Base-by-base conservation (phyloP, 495 filamentous ascomycete genomes). In the Choiromyces venosus region DNA sequence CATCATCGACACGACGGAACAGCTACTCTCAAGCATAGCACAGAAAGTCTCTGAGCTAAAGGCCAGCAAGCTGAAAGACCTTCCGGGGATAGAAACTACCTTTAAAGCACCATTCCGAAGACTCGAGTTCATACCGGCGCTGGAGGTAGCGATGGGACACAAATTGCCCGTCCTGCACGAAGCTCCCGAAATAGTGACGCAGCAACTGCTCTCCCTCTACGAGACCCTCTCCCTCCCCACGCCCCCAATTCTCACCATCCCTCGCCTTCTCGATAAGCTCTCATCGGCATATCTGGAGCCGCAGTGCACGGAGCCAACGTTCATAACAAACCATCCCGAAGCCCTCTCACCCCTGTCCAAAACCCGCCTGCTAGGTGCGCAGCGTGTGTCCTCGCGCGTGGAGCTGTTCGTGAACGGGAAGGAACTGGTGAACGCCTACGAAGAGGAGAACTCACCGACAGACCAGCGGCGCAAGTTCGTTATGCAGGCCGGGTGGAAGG, bases 361-460 rank as follows among this genome's bases (percentile, higher is more conserved):
- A 83, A 93, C 96, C 75, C 71, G 82, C 10, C 83, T 88, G 12
- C 67, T 64, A 16, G 40, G 66, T 52, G 76, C 74, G 7, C 80
- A 80, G 29, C 82, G 80, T 61, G 87, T 93, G 21, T 89, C 93
- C 4, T 91, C 92, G 4, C 90, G 95, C 56, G 91, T 90, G 3
- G 95, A 99, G 82, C 88, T 99, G 46, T 98, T 97, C 83, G 87
- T 97, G 79, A 81, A 86, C 56, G 89, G 90, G 19, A 86, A 86
- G 65, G 95, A 99, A 79, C 83, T 96, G 40, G 91, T 94, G 12
- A 99, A 99, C 82, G 92, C 91, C 79, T 99, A 99, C 84, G 95
- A 99, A 83, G 95, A 99, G 83, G 95, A 99, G 83, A 99, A 98
- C 83, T 92, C 92, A 65, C 96, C 95, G 0, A 89, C 89, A 38